phyloP scores from a whole-genome alignment of 768 basidiomycete genomes.

The Tephrocybe sp. region DNA sequence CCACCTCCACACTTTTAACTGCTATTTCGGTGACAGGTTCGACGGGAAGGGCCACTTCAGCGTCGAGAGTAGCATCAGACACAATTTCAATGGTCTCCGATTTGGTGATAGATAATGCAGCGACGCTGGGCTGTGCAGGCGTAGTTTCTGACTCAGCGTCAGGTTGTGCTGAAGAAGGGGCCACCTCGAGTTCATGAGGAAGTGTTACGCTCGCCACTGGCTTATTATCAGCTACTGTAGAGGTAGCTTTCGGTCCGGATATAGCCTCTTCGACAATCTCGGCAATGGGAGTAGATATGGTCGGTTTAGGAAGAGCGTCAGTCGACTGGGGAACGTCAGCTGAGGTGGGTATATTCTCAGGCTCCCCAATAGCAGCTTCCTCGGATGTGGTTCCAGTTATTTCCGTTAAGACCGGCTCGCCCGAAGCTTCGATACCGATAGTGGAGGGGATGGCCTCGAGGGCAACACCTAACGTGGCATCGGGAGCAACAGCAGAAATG shows the following conservation, averaged over 20 bases:
- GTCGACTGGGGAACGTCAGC: not conserved
- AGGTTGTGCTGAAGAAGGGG: no score
- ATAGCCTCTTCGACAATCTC: not conserved
- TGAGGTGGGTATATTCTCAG: not conserved
- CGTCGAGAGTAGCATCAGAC: not conserved
- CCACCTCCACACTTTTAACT: no score
- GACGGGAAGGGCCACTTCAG: no score
- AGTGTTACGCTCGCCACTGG: no score
- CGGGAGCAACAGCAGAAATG: not conserved
- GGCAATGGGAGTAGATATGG: not conserved
- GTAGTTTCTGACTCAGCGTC: not conserved
- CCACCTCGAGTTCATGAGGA: no score
- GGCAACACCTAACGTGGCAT: not conserved
- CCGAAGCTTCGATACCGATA: not conserved
- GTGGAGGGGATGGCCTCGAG: not conserved
- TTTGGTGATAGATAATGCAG: no score
- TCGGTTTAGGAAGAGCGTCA: no score
- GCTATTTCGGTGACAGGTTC: no score
- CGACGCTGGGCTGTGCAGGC: no score
- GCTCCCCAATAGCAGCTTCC: not conserved
- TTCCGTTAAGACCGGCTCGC: not conserved
- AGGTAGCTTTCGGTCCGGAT: no score
- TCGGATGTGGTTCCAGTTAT: not conserved
- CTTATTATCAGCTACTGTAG: no score
- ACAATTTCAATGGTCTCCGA: no score